Conservation (phyloP, 495 filamentous ascomycete species). For the Durotheca rogersii region DNA sequence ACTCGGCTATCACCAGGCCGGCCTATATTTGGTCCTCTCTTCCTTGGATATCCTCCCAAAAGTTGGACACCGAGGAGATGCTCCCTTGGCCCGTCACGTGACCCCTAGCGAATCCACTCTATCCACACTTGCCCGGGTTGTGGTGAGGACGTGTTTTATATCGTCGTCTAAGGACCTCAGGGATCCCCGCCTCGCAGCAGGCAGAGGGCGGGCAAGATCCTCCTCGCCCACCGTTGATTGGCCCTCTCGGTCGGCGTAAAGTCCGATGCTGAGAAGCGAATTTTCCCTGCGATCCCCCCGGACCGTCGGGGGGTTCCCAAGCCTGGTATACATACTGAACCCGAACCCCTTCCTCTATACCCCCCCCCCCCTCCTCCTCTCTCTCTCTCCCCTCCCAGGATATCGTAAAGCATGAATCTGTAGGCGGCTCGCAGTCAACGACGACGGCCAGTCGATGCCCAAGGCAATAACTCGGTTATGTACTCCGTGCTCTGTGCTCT, state of each 20-base stretch:
- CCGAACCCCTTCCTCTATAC: no score
- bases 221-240: conserved; percentile 12
- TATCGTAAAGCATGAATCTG: conserved; percentile 23
- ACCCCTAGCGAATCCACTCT: conserved; percentile 11
- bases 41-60: no score
- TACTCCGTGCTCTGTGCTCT: no score
- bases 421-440: conserved; percentile 4
- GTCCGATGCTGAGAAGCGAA: conserved; percentile 10
- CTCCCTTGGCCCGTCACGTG: conserved; percentile 15
- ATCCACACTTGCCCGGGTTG: no score
- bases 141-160: not conserved
- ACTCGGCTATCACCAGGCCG: no score
- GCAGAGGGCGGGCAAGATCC: not conserved
- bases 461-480: conserved; percentile 4
- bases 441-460: conserved; percentile 24
- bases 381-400: not conserved
- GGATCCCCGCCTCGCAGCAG: conserved; percentile 27
- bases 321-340: no score
- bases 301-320: no score
- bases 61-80: no score
- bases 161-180: conserved; percentile 11
- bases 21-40: no score
- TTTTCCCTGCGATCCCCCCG: conserved; percentile 1
- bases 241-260: conserved; percentile 5
- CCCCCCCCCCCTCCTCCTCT: not conserved